A percentile compares a stretch with the other conserved stretches of the same genome.
Evolutionary conservation across 768 basidiomycete species (phyloP).

Genomic region (Tricholomella constricta): DNA sequence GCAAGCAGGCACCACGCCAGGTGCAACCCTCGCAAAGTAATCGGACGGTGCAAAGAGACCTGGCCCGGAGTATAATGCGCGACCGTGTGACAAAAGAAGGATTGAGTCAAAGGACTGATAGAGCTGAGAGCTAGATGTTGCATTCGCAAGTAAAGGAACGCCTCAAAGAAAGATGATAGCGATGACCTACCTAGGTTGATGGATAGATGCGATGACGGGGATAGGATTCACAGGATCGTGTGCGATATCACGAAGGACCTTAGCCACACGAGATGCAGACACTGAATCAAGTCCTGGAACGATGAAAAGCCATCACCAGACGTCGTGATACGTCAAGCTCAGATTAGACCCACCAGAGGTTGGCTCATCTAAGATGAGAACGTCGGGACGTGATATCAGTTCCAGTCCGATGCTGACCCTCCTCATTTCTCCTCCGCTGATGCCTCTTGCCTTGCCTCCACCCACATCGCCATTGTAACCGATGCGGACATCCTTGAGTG

Average conservation of each 20-base stretch:
- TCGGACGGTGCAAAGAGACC: constrained; percentile 71
- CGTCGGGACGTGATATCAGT: constrained; percentile 81
- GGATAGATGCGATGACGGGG: constrained; percentile 84
- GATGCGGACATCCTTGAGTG: constrained; percentile 72
- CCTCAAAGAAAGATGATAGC: neutral
- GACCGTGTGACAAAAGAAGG: constrained; percentile 75
- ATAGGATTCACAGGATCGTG: constrained; percentile 68
- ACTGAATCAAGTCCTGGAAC: constrained; percentile 80
- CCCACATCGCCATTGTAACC: constrained; percentile 54
- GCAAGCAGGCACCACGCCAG: constrained; percentile 47
- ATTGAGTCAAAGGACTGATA: constrained; percentile 87
- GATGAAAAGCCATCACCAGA: too few relatives aligned
- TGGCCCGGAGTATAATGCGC: constrained; percentile 75
- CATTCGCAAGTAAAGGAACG: neutral
- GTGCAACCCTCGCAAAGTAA: constrained; percentile 56
- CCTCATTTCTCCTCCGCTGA: constrained; percentile 91
- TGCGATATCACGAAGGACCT: constrained; percentile 74
- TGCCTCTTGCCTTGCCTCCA: constrained; percentile 74
- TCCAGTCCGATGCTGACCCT: constrained; percentile 90
- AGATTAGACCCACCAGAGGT: constrained; percentile 48
- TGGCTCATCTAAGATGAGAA: constrained; percentile 88
- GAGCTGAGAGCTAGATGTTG: constrained; percentile 61
- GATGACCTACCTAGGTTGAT: constrained; percentile 71
- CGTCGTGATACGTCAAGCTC: too few relatives aligned
- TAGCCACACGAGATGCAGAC: constrained; percentile 79